Conservation (phyloP, 2,329 filamentous ascomycete genomes). For the Xylaria hypoxylon region DNA sequence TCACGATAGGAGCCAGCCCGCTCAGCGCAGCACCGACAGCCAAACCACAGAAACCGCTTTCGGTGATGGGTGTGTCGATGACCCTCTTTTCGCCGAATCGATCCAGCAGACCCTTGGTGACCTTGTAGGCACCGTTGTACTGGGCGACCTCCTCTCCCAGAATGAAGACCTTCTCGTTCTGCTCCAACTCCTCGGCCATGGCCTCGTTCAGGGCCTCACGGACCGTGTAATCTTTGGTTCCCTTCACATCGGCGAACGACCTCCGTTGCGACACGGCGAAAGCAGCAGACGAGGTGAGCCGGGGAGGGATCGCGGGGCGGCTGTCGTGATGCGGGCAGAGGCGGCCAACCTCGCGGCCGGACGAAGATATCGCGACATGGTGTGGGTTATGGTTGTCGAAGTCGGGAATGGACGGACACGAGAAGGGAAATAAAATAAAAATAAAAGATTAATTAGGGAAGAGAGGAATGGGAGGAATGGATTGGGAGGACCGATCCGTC, state of each 20-base stretch:
- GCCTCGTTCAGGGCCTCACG: slow-evolving; percentile 98
- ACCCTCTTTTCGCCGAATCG: slow-evolving; percentile 97
- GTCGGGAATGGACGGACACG: slow-evolving; percentile 30
- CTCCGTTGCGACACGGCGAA: slow-evolving; percentile 60
- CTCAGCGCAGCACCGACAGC: slow-evolving; percentile 95
- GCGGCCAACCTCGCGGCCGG: slow-evolving; percentile 62
- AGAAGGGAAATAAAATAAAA: background rate
- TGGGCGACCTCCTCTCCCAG: slow-evolving; percentile 98
- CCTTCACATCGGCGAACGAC: slow-evolving; percentile 65
- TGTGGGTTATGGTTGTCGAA: slow-evolving; percentile 38
- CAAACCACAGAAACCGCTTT: slow-evolving; percentile 93
- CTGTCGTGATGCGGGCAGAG: slow-evolving; percentile 54
- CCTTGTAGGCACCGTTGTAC: slow-evolving; percentile 99
- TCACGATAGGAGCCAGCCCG: slow-evolving; percentile 91
- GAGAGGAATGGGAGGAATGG: slow-evolving; percentile 15
- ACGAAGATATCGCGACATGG: slow-evolving; percentile 65
- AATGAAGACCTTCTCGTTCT: slow-evolving; percentile 94
- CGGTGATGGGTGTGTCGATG: slow-evolving; percentile 98
- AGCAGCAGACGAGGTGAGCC: slow-evolving; percentile 52
- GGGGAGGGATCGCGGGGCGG: slow-evolving; percentile 53
- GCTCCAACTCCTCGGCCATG: slow-evolving; percentile 95
- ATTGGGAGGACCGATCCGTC: slow-evolving; percentile 42
- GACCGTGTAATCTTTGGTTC: slow-evolving; percentile 91
- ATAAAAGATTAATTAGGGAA: slow-evolving; percentile 1
- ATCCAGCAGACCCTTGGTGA: slow-evolving; percentile 97